Conservation (phyloP, 768 basidiomycete genomes). For the Pisolithus microcarpus region DNA sequence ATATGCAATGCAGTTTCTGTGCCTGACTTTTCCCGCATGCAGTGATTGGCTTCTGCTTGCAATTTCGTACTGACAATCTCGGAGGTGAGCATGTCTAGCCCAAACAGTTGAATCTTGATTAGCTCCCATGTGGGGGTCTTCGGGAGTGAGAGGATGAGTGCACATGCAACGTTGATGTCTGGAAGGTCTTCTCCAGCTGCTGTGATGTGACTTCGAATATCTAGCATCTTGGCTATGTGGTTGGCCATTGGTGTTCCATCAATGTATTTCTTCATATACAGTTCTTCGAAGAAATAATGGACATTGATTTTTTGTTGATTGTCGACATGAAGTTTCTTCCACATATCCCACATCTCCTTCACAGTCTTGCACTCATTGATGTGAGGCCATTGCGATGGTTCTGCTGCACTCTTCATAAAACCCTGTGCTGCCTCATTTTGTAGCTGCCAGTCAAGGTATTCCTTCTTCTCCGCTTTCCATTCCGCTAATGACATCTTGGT, state of each 20-base stretch:
- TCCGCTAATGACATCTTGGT: not conserved
- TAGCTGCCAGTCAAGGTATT: constrained; percentile 4
- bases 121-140: constrained; percentile 2
- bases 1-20: not conserved
- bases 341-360: constrained; percentile 3
- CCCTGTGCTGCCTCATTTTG: constrained; percentile 6
- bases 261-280: constrained; percentile 8
- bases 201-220: constrained; percentile 6
- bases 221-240: constrained; percentile 10
- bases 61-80: no score
- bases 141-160: constrained; percentile 5
- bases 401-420: constrained; percentile 4
- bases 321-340: constrained; percentile 1
- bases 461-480: not conserved
- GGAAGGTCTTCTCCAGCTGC: constrained; percentile 4
- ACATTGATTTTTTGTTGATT: constrained; percentile 10
- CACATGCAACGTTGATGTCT: not conserved
- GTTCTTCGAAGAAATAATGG: constrained; percentile 9
- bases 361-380: not conserved
- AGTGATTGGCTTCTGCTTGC: no score
- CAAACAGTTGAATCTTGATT: no score
- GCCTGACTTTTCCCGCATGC: not conserved
- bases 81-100: no score
- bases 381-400: constrained; percentile 6
- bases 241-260: constrained; percentile 3